Evolutionary conservation across 129 eudicot species (phyloP), one percentile per base, ranked within the genome.

Genomic region (Centaurea solstitialis): DNA sequence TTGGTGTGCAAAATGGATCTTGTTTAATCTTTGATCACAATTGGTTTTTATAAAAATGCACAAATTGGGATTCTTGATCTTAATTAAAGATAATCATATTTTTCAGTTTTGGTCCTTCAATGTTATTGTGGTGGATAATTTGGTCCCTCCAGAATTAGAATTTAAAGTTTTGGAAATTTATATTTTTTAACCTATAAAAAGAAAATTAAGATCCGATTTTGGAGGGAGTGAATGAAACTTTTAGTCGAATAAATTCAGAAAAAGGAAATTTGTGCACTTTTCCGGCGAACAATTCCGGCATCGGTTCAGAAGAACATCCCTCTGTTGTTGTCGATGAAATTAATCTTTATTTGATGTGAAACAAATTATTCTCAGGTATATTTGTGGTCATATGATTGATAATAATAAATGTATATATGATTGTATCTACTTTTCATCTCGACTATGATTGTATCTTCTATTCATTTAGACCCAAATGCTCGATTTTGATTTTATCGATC

Each of bases 1-100:
- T 81, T 74, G 69, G 73, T 45, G 74, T 21, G 80, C 62, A 70
- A 65, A 65, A 12, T 11, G 39, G 76, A 22, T 81, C 47, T 50
- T 43, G 57, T 81, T 45, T 8, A 39, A 68, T 68, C 45, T 10
- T 70, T 79, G 38, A 33, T 24, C 21, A 43, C 35, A 9, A 69
- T 28, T 70, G 70, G 70, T 28, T 70, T 68, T 50, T 68, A 45
- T 26, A 18, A 18, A 50, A 50, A 50, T 50, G 20, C 64, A 53
- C 64, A 53, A 53, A 53, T 53, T 53, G 22, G 64, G 64, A 53
- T 53, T 53, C 22, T 53, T 53, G 9, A 53, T 53, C 22, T 53
- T 53, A 33, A 26, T 26, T 26, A 33, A 33, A 33, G 8, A 13
- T 50, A 50, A 50, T 50, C 62, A 15, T 13, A 13, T 50, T 50